Base-by-base conservation (phyloP, 345 rosid genomes). In the Camelina sativa region DNA sequence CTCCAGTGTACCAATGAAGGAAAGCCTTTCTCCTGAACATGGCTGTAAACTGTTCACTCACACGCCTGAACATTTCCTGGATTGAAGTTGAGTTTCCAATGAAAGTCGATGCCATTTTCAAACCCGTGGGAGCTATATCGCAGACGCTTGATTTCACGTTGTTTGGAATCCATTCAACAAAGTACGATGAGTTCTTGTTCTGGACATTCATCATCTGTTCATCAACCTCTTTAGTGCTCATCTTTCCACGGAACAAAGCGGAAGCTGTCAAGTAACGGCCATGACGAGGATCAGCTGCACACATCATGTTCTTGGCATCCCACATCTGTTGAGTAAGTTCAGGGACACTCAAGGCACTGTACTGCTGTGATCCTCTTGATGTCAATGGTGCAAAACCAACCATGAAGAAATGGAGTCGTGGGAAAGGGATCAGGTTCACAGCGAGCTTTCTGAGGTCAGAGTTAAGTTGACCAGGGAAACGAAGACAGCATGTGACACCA, bases 281-380 rank as follows among this genome's bases (percentile, higher is more conserved):
- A 40, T 80, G 82, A 3, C 82, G 77, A 1, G 82, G 82, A 40
- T 80, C 82, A 65, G 82, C 82, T 59, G 82, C 82, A 46, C 82
- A 80, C 82, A 80, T 80, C 82, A 80, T 80, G 82, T 80, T 80
- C 34, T 80, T 80, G 15, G 82, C 69, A 56, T 80, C 82, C 82
- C 82, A 80, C 82, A 80, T 80, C 32, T 80, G 82, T 16, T 80
- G 82, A 13, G 82, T 80, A 19, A 80, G 75, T 62, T 80, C 82
- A 60, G 82, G 82, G 30, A 80, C 82, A 30, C 73, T 75, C 4
- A 80, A 56, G 25, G 82, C 73, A 2, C 77, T 71, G 77, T 80
- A 80, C 10, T 80, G 82, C 12, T 80, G 82, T 16, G 82, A 80
- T 13, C 82, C 82, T 75, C 82, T 75, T 28, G 82, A 80, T n/a